Percentiles rank a stretch among this genome's conserved stretches.
These are phyloP conservation scores for Trichoderma asperellum DNA, from an alignment of 2,329 filamentous ascomycete genomes.

Conservation along the genomic window DNA sequence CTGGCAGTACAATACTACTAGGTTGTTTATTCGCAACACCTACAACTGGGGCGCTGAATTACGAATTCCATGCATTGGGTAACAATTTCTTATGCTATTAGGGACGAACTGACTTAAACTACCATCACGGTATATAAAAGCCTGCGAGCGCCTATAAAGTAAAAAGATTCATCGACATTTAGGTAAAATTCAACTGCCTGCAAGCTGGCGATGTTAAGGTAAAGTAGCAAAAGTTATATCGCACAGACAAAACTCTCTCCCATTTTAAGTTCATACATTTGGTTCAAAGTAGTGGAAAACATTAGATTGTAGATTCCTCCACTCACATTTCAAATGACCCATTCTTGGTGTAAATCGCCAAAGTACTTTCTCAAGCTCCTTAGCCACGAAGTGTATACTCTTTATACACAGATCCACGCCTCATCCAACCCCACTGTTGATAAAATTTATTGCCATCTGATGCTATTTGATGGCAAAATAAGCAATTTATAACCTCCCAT, in stretches of 20 bases:
- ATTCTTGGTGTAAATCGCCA: background rate
- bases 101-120: too few species aligned
- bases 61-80: too few species aligned
- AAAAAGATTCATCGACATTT: too few species aligned
- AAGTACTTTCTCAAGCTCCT: background rate
- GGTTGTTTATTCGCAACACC: too few species aligned
- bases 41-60: too few species aligned
- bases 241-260: background rate
- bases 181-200: too few species aligned
- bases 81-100: too few species aligned
- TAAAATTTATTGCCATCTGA: background rate
- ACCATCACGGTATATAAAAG: too few species aligned
- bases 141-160: too few species aligned
- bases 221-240: background rate
- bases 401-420: background rate
- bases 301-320: background rate
- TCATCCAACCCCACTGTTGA: background rate
- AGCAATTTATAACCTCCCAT: background rate
- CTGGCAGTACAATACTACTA: too few species aligned
- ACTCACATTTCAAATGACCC: background rate
- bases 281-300: background rate
- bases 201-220: too few species aligned
- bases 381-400: background rate
- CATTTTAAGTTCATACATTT: background rate
- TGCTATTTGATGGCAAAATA: background rate